Base-by-base conservation (phyloP, 169 alveolate species). In the Eimeria necatrix region DNA sequence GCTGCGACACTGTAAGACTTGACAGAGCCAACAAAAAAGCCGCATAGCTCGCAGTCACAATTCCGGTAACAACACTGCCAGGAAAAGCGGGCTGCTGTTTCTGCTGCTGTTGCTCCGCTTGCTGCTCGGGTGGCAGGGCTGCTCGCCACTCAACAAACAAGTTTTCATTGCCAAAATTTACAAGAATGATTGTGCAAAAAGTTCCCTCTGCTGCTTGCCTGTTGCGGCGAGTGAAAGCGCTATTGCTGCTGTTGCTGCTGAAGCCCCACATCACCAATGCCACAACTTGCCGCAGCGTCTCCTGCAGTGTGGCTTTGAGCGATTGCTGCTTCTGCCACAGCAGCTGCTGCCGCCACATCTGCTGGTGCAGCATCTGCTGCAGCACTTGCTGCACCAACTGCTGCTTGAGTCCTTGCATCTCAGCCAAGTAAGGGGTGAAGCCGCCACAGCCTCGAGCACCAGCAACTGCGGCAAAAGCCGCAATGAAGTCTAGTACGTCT, bases 241-340 rank as follows among this genome's bases (percentile, higher is more conserved):
- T 68, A 24, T n/a, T 18, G 78, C 78, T n/a, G 78, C 78, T n/a
- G 5, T n/a, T 18, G 78, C 32, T n/a, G 46, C 78, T 68, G 78
- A 7, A 68, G 78, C n/a, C 78, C 78, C 12, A n/a, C 78, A 68
- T 16, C 32, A 68, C 41, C 78, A 68, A n/a, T n/a, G 46, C 41
- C 46, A 24, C 78, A 16, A 68, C 78, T 8, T 10, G 32, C 12
- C 78, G 78, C 78, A 68, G 78, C n/a, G n/a, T 68, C 0, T 18
- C 41, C 9, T 68, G 78, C 78, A 14, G 78, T 3, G 78, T 68
- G 32, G 46, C n/a, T 8, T 68, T 16, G 14, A 10, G 32, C n/a
- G 12, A 0, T 68, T 68, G 78, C 78, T 18, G 78, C 78, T 18
- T 12, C 78, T n/a, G 46, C 78, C 14, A 24, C 78, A 18, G 78